Percentiles rank a stretch among this genome's conserved stretches.
Conservation (phyloP, 495 filamentous ascomycete species). For the Tuber aestivum region DNA sequence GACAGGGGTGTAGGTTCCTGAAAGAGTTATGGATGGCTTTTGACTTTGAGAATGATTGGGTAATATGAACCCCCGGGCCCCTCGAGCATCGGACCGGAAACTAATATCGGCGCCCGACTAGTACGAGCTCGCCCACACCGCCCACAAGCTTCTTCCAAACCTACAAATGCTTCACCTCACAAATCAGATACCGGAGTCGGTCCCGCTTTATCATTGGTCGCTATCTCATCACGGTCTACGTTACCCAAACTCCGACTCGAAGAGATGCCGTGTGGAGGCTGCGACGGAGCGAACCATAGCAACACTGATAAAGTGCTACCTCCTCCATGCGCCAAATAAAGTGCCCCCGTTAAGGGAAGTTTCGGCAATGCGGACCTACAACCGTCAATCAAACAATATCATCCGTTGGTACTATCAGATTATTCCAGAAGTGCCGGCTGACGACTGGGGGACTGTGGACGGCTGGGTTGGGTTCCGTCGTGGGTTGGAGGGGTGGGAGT, state of each 20-base stretch:
- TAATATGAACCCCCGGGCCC: neutral
- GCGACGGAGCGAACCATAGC: neutral
- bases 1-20: neutral
- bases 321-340: neutral
- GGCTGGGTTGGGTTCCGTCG: neutral
- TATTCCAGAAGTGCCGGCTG: neutral
- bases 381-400: neutral
- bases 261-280: neutral
- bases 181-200: neutral
- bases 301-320: neutral
- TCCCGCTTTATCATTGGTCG: neutral
- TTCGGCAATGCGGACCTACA: neutral
- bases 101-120: neutral
- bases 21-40: conserved; percentile 2
- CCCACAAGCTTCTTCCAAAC: neutral
- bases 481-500: neutral
- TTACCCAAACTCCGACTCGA: neutral
- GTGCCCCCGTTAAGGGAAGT: neutral
- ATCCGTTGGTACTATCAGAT: neutral
- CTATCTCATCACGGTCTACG: neutral
- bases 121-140: neutral
- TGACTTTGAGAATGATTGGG: neutral
- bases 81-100: neutral
- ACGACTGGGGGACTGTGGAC: neutral
- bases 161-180: conserved; percentile 2